These are phyloP conservation scores for Cardamine resedifolia DNA, from an alignment of 345 rosid species.

Conservation along the genomic window DNA sequence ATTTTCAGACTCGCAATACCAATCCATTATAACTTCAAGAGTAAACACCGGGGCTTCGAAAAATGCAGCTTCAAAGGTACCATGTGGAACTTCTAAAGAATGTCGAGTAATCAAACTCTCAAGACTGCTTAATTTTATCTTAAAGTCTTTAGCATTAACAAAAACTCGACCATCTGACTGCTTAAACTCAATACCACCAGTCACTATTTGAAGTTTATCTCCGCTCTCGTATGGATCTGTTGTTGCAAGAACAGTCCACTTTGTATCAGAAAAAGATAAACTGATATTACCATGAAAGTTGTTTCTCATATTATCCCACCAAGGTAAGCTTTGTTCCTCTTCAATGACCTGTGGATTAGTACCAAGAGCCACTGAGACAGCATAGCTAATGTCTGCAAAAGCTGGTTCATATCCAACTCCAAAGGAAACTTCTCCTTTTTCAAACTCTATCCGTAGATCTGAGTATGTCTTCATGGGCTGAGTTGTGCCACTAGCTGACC, in stretches of 20 bases:
- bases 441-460: slow-evolving; percentile 75
- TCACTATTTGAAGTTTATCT: slow-evolving; percentile 73
- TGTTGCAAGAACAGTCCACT: slow-evolving; percentile 80
- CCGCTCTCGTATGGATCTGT: slow-evolving; percentile 95
- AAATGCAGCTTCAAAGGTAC: slow-evolving; percentile 54
- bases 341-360: slow-evolving; percentile 70
- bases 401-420: slow-evolving; percentile 97
- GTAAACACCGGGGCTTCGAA: slow-evolving; percentile 72
- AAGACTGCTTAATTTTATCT: slow-evolving; percentile 76
- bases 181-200: slow-evolving; percentile 77
- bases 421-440: slow-evolving; percentile 72
- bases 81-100: slow-evolving; percentile 55
- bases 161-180: slow-evolving; percentile 89
- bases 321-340: slow-evolving; percentile 89
- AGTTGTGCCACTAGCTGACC: slow-evolving; percentile 93
- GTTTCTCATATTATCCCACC: slow-evolving; percentile 99
- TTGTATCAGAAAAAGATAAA: slow-evolving; percentile 65
- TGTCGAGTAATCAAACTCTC: slow-evolving; percentile 73
- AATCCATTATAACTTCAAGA: slow-evolving; percentile 86
- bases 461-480: slow-evolving; percentile 90
- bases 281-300: slow-evolving; percentile 81
- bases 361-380: slow-evolving; percentile 94
- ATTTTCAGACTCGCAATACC: slow-evolving; percentile 90
- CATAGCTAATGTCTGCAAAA: slow-evolving; percentile 92
- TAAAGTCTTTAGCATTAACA: slow-evolving; percentile 77